phyloP scores from a whole-genome alignment of 106 monocot species.

The Triglochin maritima region DNA sequence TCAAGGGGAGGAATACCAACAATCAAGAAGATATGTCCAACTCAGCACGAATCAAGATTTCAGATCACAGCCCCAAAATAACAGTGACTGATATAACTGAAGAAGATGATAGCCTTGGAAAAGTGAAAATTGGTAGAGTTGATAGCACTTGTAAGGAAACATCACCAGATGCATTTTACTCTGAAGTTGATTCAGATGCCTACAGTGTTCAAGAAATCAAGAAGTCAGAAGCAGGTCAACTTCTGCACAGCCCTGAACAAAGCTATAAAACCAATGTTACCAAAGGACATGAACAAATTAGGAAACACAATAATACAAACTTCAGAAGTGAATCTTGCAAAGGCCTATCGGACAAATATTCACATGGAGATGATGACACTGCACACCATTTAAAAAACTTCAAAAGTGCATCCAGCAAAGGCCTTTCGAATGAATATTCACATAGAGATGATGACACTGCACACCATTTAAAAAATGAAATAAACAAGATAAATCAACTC shows the following conservation, averaged over 20 bases:
- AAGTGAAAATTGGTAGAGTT: not conserved
- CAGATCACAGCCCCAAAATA: not conserved
- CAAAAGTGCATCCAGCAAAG: not conserved
- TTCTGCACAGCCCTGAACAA: too few species aligned
- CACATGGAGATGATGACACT: not conserved
- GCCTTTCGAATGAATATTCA: not conserved
- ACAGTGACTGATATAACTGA: not conserved
- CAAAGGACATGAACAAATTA: not conserved
- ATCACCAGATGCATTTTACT: not conserved
- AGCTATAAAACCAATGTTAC: too few species aligned
- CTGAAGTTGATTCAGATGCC: not conserved
- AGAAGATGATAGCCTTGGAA: not conserved
- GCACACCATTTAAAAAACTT: not conserved
- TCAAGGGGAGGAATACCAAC: not conserved
- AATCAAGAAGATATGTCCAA: not conserved
- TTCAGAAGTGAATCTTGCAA: not conserved
- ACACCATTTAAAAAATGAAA: not conserved
- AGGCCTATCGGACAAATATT: too few species aligned
- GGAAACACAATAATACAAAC: not conserved
- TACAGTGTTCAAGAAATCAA: not conserved
- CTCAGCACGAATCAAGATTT: not conserved
- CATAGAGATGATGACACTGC: not conserved
- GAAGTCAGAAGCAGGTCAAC: not conserved
- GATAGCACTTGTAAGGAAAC: not conserved
- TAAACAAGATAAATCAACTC: not conserved